Conservation (phyloP, 768 basidiomycete genomes). For the Hericium rajendrae region DNA sequence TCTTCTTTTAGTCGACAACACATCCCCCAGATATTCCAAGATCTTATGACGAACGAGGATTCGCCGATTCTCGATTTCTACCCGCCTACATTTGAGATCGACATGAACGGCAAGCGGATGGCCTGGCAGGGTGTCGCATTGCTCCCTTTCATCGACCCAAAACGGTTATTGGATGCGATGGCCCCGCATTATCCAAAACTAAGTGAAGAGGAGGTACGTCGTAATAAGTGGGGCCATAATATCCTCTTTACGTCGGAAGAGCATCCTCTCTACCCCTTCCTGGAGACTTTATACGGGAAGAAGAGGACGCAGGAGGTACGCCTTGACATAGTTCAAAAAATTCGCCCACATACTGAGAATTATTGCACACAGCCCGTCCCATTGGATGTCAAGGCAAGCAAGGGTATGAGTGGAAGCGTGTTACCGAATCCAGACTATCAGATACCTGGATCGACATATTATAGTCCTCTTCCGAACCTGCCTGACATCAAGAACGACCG, state of each 20-base stretch:
- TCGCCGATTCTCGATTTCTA: slow-evolving; percentile 98
- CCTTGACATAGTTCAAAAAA: background rate
- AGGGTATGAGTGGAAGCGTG: slow-evolving; percentile 73
- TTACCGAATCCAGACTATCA: slow-evolving; percentile 73
- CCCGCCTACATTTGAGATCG: slow-evolving; percentile 83
- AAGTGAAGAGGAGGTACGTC: slow-evolving; percentile 67
- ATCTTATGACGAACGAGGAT: slow-evolving; percentile 75
- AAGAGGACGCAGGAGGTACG: slow-evolving; percentile 71
- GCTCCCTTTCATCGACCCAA: slow-evolving; percentile 89
- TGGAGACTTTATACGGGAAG: slow-evolving; percentile 87
- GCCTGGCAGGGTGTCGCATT: slow-evolving; percentile 98
- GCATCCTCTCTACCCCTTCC: slow-evolving; percentile 78
- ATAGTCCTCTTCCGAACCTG: slow-evolving; percentile 58
- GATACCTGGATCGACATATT: slow-evolving; percentile 86
- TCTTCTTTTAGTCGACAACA: slow-evolving; percentile 58
- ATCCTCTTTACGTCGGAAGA: slow-evolving; percentile 77
- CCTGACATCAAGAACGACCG: slow-evolving; percentile 82
- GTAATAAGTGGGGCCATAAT: slow-evolving; percentile 82
- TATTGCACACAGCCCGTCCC: slow-evolving; percentile 49
- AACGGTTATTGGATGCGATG: slow-evolving; percentile 80
- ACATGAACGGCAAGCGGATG: slow-evolving; percentile 99
- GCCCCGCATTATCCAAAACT: slow-evolving; percentile 51
- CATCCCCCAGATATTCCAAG: slow-evolving; percentile 79
- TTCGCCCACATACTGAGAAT: slow-evolving; percentile 3
- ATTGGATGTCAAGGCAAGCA: slow-evolving; percentile 59